These are phyloP conservation scores for Allium fistulosum DNA, from an alignment of 106 monocot species.

Conservation along the genomic window DNA sequence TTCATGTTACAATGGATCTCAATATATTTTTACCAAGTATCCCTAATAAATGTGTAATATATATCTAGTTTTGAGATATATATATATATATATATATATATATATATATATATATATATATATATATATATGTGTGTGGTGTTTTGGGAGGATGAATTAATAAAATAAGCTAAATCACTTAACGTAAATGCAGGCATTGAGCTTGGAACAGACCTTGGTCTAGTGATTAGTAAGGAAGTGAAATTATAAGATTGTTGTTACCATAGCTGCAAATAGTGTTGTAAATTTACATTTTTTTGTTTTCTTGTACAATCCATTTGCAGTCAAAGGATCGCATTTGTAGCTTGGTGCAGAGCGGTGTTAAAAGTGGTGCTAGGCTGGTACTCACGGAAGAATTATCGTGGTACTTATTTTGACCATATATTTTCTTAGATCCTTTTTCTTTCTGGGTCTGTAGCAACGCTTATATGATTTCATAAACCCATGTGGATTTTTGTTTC, in stretches of 20 bases:
- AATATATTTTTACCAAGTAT: too few species aligned
- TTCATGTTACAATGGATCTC: too few species aligned
- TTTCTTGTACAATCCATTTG: too few species aligned
- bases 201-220: conserved; percentile 84
- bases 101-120: too few species aligned
- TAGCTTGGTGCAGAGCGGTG: conserved; percentile 80
- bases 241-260: neutral
- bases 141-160: conserved; percentile 74
- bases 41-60: too few species aligned
- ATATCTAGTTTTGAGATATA: too few species aligned
- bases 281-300: too few species aligned
- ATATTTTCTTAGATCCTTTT: neutral
- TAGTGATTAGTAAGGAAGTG: conserved; percentile 90
- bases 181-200: conserved; percentile 85
- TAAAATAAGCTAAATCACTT: conserved; percentile 50
- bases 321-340: conserved; percentile 94
- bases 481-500: too few species aligned
- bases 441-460: too few species aligned
- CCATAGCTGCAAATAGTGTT: too few species aligned
- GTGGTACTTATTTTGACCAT: conserved; percentile 33
- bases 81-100: too few species aligned
- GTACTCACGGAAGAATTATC: conserved; percentile 85
- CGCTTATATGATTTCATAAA: too few species aligned
- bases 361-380: conserved; percentile 72
- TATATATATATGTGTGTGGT: neutral